Evolutionary conservation across 805 yeast genomes (phyloP).

Genomic region (Saccharomyces kudriavzevii): DNA sequence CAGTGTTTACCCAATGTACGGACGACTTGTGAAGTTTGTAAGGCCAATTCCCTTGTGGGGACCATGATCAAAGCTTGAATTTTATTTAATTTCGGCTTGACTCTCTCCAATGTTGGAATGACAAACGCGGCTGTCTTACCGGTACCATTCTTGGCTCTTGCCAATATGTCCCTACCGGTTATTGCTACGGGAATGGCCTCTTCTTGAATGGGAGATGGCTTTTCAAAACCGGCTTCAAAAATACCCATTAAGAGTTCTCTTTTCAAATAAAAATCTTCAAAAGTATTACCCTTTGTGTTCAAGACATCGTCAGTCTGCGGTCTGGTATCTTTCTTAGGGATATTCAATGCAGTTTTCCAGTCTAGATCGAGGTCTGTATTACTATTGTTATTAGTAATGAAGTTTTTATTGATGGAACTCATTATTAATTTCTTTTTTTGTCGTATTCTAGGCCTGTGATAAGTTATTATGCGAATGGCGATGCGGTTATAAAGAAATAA

Average conservation of each 20-base stretch:
- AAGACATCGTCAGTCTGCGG: slow-evolving; percentile 96
- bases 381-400: not conserved
- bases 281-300: slow-evolving; percentile 79
- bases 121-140: slow-evolving; percentile 98
- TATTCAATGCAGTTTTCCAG: slow-evolving; percentile 68
- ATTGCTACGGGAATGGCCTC: slow-evolving; percentile 94
- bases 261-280: slow-evolving; percentile 86
- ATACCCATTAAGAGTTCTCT: slow-evolving; percentile 96
- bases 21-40: slow-evolving; percentile 96
- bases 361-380: slow-evolving; percentile 26
- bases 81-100: slow-evolving; percentile 73
- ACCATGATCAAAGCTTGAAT: slow-evolving; percentile 90
- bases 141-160: slow-evolving; percentile 97
- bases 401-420: not conserved
- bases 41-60: slow-evolving; percentile 95
- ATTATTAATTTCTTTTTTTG: not conserved
- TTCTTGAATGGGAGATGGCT: slow-evolving; percentile 96
- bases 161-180: slow-evolving; percentile 90
- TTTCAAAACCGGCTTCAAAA: slow-evolving; percentile 97
- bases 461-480: not conserved
- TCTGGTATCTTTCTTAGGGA: slow-evolving; percentile 82
- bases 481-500: not conserved
- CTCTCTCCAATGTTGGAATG: slow-evolving; percentile 83
- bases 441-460: not conserved
- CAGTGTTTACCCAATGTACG: slow-evolving; percentile 91